These are phyloP conservation scores for Baudoinia panamericana DNA, from an alignment of 495 filamentous ascomycete genomes.

Conservation along the genomic window DNA sequence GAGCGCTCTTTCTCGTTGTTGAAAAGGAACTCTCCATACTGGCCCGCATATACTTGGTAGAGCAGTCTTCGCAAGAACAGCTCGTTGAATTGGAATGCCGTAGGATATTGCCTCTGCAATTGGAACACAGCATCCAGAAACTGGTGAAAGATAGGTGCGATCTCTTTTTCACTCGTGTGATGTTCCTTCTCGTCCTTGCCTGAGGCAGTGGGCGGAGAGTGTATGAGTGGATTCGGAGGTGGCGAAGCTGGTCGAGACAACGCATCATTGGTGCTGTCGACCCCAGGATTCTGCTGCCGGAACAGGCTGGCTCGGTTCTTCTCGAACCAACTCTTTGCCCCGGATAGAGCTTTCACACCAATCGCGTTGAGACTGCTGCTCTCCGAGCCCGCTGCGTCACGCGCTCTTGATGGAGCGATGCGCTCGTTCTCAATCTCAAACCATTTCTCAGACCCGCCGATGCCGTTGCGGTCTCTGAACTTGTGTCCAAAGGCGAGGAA, in stretches of 20 bases:
- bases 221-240: slow-evolving; percentile 28
- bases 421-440: slow-evolving; percentile 71
- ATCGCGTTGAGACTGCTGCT: slow-evolving; percentile 11
- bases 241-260: slow-evolving; percentile 13
- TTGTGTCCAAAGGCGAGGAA: slow-evolving; percentile 97
- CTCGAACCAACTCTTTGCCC: slow-evolving; percentile 83
- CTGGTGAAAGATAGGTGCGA: slow-evolving; percentile 95
- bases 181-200: slow-evolving; percentile 35
- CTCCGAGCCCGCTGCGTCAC: slow-evolving; percentile 7
- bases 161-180: slow-evolving; percentile 63
- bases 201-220: slow-evolving; percentile 30
- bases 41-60: slow-evolving; percentile 91
- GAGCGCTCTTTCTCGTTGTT: slow-evolving; percentile 85
- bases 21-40: slow-evolving; percentile 93
- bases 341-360: slow-evolving; percentile 54
- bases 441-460: slow-evolving; percentile 85
- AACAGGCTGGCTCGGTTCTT: slow-evolving; percentile 36
- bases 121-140: slow-evolving; percentile 95
- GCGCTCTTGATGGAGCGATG: slow-evolving; percentile 25
- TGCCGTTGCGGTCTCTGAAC: slow-evolving; percentile 81
- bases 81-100: slow-evolving; percentile 93
- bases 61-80: slow-evolving; percentile 79
- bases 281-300: slow-evolving; percentile 38
- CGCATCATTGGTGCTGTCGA: slow-evolving; percentile 51
- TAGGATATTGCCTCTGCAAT: slow-evolving; percentile 72